Base-by-base conservation (phyloP, 1,139 yeast genomes). In the Geotrichum bryndzae region DNA sequence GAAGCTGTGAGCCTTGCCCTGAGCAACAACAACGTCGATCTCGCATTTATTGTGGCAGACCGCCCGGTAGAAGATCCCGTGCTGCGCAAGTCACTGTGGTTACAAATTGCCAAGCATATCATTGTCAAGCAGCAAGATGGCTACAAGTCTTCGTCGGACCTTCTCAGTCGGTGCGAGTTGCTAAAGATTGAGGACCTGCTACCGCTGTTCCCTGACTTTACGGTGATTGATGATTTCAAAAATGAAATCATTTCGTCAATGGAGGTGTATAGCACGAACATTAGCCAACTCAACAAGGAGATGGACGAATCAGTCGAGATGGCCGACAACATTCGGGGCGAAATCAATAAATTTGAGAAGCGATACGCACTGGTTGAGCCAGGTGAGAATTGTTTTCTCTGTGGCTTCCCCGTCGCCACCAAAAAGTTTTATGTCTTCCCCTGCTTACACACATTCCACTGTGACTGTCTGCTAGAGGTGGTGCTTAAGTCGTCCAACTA, bases 371-470 rank as follows among this genome's bases (percentile, higher is more conserved):
- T 87, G 0, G 81, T 94, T 27, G 88, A 88, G 68, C 92, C 97
- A 0, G 96, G 96, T 1, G 95, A 87, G 66, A 83, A 94, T 1
- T 94, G 99, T 75, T 79, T 82, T 54, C 68, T 84, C 4, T 95
- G 99, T 74, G 76, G 80, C 22, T 81, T 81, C 66, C 81, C 95
- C 6, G 76, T 94, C 56, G 82, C 90, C 2, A 82, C 86, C 3
- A 83, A 92, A 63, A 86, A 87, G 68, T 92, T 91, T 69, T 80
- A 88, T 58, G 84, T 87, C 11, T 94, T 91, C 71, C 97, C 97
- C 0, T 94, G 99, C 71, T 88, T 84, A 64, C 99, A 94, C 74
- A 85, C 90, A 7, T 88, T 89, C 76, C 99, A 95, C 72, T 86
- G 87, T 62, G 97, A 91, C 69, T 95, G 99, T 74, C 74, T 91